Evolutionary conservation across 148 eudicot genomes (phyloP), one percentile per base, ranked within the genome.

Genomic region (Rhododendron molle): DNA sequence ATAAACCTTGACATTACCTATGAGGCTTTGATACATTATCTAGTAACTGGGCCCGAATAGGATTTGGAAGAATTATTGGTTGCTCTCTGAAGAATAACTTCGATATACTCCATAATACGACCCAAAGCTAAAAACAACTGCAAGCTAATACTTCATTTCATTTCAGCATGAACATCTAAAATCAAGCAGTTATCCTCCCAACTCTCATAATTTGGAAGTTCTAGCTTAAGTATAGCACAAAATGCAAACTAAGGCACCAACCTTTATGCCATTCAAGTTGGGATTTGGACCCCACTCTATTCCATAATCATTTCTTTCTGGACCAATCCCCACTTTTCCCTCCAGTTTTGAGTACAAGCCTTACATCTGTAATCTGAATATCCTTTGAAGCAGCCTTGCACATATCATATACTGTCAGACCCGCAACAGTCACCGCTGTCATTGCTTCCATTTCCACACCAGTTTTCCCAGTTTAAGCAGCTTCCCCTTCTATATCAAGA

Each of bases 391-490:
- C 95, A 88, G 99, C 98, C 87, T 97, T 97, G 92, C 99, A 95
- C 99, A 95, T 97, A 85, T 97, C 99, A 85, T 97, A 97, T 16
- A 97, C 95, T 1, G 98, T 95, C 44, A 97, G 89, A 32, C 99
- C 98, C 15, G 98, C 96, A 85, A 97, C 78, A 43, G 93, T 89
- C 62, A 95, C 98, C 14, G 96, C 98, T 38, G 96, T 94, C 94
- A 97, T 60, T 10, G 98, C 98, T 91, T 97, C 99, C 98, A 97
- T 97, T 89, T 95, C 99, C 56, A 95, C 99, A 86, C 99, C 99
- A 1, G 98, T 97, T 90, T 93, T 97, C 84, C 94, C 98, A 7
- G 91, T 94, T 16, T 94, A 92, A 82, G 94, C 88, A 80, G 93
- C 96, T 91, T 97, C 94, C 49, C 99, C 96, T 85, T 87, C 90